Base-by-base conservation (phyloP, 2,329 filamentous ascomycete species). In the Cladosporium austrohemisphaericum region DNA sequence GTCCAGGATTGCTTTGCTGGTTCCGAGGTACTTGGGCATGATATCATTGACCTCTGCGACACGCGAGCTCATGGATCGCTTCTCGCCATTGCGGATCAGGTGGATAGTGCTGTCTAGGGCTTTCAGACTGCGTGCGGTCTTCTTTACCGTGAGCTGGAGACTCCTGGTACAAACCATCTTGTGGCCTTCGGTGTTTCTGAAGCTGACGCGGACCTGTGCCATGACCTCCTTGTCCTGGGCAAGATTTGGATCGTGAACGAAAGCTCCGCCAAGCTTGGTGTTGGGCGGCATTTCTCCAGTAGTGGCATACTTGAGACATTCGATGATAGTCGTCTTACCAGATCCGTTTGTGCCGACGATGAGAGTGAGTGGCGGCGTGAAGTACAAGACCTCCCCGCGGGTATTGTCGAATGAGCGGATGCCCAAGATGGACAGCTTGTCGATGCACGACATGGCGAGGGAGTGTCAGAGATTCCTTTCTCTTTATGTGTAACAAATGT, bases 311-410 rank as follows among this genome's bases (percentile, higher is more conserved):
- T 96, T 96, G 63, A 98, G 85, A 67, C 90, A 95, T 70, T 98
- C 93, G 70, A 98, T 98, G 65, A 98, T 95, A 51, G 93, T 97
- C 74, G 93, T 98, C 74, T 98, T 98, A 54, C 93, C 93, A 1
- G 92, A 97, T 49, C 93, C 93, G 73, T 98, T 98, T 70, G 90
- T 88, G 51, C 93, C 93, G 51, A 98, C 94, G 59, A 98, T 98
- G 54, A 98, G 79, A 10, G 93, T 98, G 50, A 98, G 78, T 20
- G 93, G 94, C 1, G 88, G 86, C 57, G 90, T 84, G 68, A 98
- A 97, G 59, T 86, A 79, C 54, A 97, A 95, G 29, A 80, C 85
- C 70, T 96, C 87, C 56, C 79, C 79, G 52, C 78, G 75, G 35
- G 77, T 76, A 56, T 87, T 85, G 68, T 86, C 86, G 67, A 97